These are phyloP conservation scores for Coccinonectria pachysandricola DNA, from an alignment of 2,329 filamentous ascomycete genomes.

Conservation along the genomic window DNA sequence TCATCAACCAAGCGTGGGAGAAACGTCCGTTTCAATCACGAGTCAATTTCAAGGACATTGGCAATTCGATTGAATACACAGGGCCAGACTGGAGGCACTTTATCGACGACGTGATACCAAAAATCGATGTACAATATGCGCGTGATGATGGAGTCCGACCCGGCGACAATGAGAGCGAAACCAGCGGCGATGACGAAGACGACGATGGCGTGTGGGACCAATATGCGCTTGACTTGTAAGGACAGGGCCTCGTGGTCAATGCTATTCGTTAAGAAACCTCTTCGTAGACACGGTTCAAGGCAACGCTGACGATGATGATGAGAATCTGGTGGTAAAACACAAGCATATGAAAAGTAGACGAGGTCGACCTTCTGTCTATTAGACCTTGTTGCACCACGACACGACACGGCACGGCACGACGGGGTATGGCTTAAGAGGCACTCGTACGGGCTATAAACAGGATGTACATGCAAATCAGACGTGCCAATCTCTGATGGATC, in stretches of 20 bases:
- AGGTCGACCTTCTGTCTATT: too few species aligned
- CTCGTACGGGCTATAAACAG: too few species aligned
- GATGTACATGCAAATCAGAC: too few species aligned
- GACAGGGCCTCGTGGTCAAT: too few species aligned
- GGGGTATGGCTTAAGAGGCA: too few species aligned
- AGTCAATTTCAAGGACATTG: conserved; percentile 7
- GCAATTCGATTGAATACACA: conserved; percentile 15
- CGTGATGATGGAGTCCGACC: conserved; percentile 2
- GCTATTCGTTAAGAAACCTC: too few species aligned
- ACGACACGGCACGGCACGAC: too few species aligned
- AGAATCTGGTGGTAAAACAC: too few species aligned
- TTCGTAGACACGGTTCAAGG: too few species aligned
- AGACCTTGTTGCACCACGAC: too few species aligned
- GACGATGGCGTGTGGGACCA: conserved; percentile 20
- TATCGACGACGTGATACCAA: conserved; percentile 19
- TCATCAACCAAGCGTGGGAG: conserved; percentile 17
- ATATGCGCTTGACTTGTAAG: conserved; percentile 17
- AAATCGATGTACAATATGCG: conserved; percentile 7
- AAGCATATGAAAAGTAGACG: too few species aligned
- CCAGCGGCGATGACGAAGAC: conserved; percentile 8
- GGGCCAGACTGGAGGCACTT: conserved; percentile 28
- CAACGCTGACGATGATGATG: not conserved
- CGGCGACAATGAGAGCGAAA: conserved; percentile 5
- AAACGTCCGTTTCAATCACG: conserved; percentile 3
- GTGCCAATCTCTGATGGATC: too few species aligned